Base-by-base conservation (phyloP, 805 yeast genomes). In the Candida patagonica region DNA sequence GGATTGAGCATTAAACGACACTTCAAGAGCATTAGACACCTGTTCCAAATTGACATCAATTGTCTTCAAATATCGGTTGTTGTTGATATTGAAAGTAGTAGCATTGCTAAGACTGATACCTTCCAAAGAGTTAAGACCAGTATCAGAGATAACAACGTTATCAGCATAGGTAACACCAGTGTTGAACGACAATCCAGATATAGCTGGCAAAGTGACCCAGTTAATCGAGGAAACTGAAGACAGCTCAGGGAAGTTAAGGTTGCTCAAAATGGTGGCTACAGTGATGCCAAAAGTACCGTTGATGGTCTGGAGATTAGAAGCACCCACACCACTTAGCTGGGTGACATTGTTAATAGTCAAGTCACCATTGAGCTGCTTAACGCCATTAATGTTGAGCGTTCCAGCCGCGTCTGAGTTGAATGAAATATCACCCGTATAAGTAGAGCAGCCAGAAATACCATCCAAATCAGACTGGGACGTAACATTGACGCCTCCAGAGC, bases 151-250 rank as follows among this genome's bases (percentile, higher is more conserved):
- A 60, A 68, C 60, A 52, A 89, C 71, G 43, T 74, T 65, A 59
- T 76, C 74, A 58, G 94, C 88, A 53, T 78, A 70, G 54, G 83
- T 71, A 56, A 92, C 74, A 63, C 83, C 83, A 35, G 67, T 49
- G 57, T 70, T 62, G 64, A 89, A 82, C 64, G 80, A 77, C 52
- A 87, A 74, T 41, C 64, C 56, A 51, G 68, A 63, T 57, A 89
- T 76, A 52, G 87, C 89, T 59, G 96, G 96, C 62, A 92, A 74
- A 52, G 96, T 86, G 57, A 75, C 73, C 68, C 83, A 78, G 63
- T 70, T 65, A 57, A 92, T 74, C 42, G 85, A 65, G 59, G 94
- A 95, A 50, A 87, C 94, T 50, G 83, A 73, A 60, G 78, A 70
- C 61, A 89, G 76, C 53, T 73, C 68, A 49, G 95, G 95, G 62